These are phyloP conservation scores for Ceraceosorus bombacis DNA, from an alignment of 1,284 basidiomycete genomes.

Conservation along the genomic window DNA sequence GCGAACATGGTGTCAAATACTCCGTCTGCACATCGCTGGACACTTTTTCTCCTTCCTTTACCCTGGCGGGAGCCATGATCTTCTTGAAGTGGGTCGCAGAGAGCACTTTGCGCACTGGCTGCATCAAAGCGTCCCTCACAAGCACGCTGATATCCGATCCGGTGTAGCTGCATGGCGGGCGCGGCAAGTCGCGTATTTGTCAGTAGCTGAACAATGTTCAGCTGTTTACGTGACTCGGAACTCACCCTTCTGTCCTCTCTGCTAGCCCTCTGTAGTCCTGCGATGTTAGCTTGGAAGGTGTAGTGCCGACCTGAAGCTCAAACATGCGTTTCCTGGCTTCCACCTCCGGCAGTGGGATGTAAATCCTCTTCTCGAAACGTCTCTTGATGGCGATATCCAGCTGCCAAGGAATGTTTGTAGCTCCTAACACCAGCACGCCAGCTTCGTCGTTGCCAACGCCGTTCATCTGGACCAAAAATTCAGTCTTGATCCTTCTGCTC, in stretches of 20 bases:
- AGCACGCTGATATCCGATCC: conserved; percentile 93
- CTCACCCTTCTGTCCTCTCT: conserved; percentile 72
- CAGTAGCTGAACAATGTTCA: background rate
- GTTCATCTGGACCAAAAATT: conserved; percentile 94
- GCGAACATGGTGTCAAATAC: conserved; percentile 80
- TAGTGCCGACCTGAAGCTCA: conserved; percentile 87
- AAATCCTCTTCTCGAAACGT: conserved; percentile 96
- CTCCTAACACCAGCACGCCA: conserved; percentile 94
- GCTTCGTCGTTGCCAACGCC: conserved; percentile 90
- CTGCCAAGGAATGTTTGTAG: conserved; percentile 79
- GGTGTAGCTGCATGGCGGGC: conserved; percentile 56
- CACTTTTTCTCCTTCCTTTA: conserved; percentile 18
- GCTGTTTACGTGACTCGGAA: conserved; percentile 24
- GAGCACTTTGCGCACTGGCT: conserved; percentile 92
- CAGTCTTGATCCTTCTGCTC: conserved; percentile 91
- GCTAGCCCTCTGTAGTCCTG: conserved; percentile 78
- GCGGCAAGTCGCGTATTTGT: conserved; percentile 43
- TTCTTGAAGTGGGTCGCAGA: conserved; percentile 89
- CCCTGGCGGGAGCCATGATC: conserved; percentile 46
- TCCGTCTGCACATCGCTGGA: conserved; percentile 49
- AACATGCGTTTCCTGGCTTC: conserved; percentile 95
- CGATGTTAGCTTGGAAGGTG: conserved; percentile 72
- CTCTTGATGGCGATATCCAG: conserved; percentile 96
- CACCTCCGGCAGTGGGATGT: conserved; percentile 88
- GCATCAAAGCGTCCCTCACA: conserved; percentile 96